These are phyloP conservation scores for Pseudogymnoascus sp. DNA, from an alignment of 2,329 filamentous ascomycete species.

Conservation along the genomic window DNA sequence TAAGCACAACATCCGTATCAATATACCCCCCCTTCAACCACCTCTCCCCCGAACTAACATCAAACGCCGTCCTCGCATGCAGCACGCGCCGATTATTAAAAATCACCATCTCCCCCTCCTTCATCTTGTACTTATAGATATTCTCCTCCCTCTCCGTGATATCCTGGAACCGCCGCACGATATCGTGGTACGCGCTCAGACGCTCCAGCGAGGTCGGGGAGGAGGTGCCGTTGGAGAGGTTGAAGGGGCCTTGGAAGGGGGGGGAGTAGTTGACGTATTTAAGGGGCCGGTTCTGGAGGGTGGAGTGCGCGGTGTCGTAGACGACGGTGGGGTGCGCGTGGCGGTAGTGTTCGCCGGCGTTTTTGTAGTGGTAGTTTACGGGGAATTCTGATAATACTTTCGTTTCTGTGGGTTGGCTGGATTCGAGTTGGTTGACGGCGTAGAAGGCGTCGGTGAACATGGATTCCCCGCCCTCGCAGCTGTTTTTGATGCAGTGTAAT, in stretches of 20 bases:
- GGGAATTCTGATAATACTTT: conserved; percentile 35
- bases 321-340: conserved; percentile 50
- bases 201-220: conserved; percentile 13
- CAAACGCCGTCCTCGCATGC: conserved; percentile 74
- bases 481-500: conserved; percentile 81
- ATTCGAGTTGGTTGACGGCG: conserved; percentile 42
- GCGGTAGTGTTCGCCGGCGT: conserved; percentile 56
- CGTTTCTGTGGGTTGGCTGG: conserved; percentile 22
- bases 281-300: not conserved
- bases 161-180: conserved; percentile 43
- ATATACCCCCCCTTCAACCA: conserved; percentile 87
- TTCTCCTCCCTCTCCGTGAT: conserved; percentile 54
- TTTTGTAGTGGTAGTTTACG: conserved; percentile 62
- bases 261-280: conserved; percentile 61
- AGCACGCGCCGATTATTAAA: conserved; percentile 84
- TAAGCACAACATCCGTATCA: conserved; percentile 54
- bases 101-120: conserved; percentile 81
- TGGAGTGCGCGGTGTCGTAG: not conserved
- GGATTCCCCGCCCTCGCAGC: conserved; percentile 71
- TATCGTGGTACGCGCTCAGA: conserved; percentile 16
- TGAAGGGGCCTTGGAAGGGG: conserved; percentile 63
- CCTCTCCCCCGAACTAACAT: conserved; percentile 56
- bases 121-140: conserved; percentile 64
- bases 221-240: conserved; percentile 17
- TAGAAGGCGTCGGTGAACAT: conserved; percentile 73